Evolutionary conservation across 768 basidiomycete species (phyloP), one percentile per base, ranked within the genome.

Genomic region (Gloeostereum incarnatum): DNA sequence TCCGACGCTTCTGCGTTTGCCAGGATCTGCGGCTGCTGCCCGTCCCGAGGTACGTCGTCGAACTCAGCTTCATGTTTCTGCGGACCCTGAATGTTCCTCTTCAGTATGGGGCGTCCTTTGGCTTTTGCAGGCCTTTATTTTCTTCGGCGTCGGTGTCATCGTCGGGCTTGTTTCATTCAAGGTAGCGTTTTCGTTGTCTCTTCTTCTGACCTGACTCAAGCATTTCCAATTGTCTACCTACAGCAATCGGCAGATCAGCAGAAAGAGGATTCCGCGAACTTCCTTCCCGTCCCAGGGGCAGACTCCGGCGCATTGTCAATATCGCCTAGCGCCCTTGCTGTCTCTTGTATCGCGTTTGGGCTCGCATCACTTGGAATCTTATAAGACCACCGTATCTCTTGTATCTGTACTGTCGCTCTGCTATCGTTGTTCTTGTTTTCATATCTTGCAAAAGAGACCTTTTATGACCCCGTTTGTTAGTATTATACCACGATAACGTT

Each of bases 61-160:
- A 3, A 32, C 5, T 20, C 16, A 16, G 33, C 30, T 23, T 26
- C 19, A 31, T 38, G 35, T 35, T 19, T 25, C 19, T 14, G 13
- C 5, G 20, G 11, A 35, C 17, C 9, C 14, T 10, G 38, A 27
- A 42, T 48, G 7, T 36, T 36, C 21, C 42, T 25, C 40, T 38
- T 43, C 43, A 87, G 88, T 86, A 0, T 90, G 88, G 89, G 90
- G 90, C 23, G 75, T 91, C 38, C 69, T 93, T 35, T 93, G 91
- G 91, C 73, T 90, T 25, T 56, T 92, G 46, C 55, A 77, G 21
- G 81, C 87, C 0, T 68, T 85, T 39, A 44, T 69, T 6, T 91
- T 84, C 62, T 89, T 93, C 49, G 79, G 72, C 5, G 58, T 71
- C 2, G 88, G 85, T 0, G 57, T 93, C 36, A 60, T 93, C 16